Evolutionary conservation across 1,139 yeast genomes (phyloP), one percentile per base, ranked within the genome.

Genomic region (Taphrina confusa): DNA sequence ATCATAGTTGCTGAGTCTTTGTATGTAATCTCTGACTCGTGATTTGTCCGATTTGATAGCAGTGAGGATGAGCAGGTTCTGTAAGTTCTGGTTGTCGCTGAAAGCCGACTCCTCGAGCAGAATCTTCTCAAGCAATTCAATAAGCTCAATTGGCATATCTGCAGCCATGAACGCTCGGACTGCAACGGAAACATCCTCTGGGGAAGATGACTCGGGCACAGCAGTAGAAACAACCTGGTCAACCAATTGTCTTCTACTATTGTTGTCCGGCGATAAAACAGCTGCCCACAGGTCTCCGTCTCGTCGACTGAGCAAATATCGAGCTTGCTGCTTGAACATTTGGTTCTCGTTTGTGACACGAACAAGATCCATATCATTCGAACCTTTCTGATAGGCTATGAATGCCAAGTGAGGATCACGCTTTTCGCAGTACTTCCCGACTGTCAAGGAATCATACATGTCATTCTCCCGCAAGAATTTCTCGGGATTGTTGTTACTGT

Each of bases 341-440:
- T 94, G 83, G 74, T 92, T 92, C 71, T 94, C 98, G 72, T 92
- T 92, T 67, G 98, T 92, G 73, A 92, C 90, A 70, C 83, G 80
- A 69, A 92, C 82, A 71, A 92, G 82, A 74, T 92, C 98, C 64
- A 80, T 85, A 73, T 92, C 96, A 70, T 92, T 91, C 62, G 81
- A 79, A 72, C 99, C 99, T 76, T 90, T 91, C 65, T 95, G 95
- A 74, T 92, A 92, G 60, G 96, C 95, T 75, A 92, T 92, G 74
- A 89, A 92, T 18, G 98, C 99, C 73, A 92, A 80, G 76, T 89
- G 92, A 64, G 99, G 99, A 71, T 92, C 99, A 74, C 98, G 86
- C 82, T 89, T 92, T 75, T 94, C 99, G 81, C 99, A 94, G 79
- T 92, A 92, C 72, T 85, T 90, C 80, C 98, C 99, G 68, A 92